Evolutionary conservation across 305 asterid species (phyloP).

Genomic region (Solanum chacoense): DNA sequence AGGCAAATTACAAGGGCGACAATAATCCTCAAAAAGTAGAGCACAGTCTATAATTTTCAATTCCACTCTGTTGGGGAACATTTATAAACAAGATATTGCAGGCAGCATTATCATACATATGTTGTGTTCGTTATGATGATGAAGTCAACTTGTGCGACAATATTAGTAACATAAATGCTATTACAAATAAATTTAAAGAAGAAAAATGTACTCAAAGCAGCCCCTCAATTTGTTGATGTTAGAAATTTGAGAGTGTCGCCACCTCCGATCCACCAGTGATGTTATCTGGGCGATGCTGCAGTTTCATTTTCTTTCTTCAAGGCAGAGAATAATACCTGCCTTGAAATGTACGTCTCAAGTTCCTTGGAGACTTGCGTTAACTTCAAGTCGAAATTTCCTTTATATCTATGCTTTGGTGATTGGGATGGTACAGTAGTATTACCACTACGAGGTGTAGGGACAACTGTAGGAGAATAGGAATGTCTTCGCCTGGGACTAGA

Average conservation of each 20-base stretch:
- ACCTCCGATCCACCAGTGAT: not conserved
- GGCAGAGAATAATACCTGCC: conserved; percentile 59
- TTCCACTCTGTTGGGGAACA: not conserved
- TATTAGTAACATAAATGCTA: not conserved
- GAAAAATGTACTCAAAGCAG: not conserved
- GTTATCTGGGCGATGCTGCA: conserved; percentile 42
- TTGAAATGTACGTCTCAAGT: conserved; percentile 67
- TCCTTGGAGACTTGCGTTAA: conserved; percentile 68
- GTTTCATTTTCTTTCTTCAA: conserved; percentile 37
- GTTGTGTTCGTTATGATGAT: not conserved
- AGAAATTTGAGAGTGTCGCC: not conserved
- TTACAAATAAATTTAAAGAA: not conserved
- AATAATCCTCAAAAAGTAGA: not conserved
- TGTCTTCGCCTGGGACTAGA: conserved; percentile 82
- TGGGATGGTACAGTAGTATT: conserved; percentile 8
- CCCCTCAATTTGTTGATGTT: not conserved
- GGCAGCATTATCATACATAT: not conserved
- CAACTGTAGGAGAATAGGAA: conserved; percentile 49
- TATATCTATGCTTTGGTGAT: conserved; percentile 49
- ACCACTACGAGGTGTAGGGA: conserved; percentile 5
- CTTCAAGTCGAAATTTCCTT: conserved; percentile 65
- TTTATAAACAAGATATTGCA: not conserved
- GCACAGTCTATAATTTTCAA: not conserved
- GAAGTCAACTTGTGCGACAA: not conserved
- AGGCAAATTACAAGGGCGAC: not conserved